A percentile compares a stretch with the other conserved stretches of the same genome.
These are phyloP conservation scores for Aureobasidium sp. DNA, from an alignment of 2,329 filamentous ascomycete species.

Conservation along the genomic window DNA sequence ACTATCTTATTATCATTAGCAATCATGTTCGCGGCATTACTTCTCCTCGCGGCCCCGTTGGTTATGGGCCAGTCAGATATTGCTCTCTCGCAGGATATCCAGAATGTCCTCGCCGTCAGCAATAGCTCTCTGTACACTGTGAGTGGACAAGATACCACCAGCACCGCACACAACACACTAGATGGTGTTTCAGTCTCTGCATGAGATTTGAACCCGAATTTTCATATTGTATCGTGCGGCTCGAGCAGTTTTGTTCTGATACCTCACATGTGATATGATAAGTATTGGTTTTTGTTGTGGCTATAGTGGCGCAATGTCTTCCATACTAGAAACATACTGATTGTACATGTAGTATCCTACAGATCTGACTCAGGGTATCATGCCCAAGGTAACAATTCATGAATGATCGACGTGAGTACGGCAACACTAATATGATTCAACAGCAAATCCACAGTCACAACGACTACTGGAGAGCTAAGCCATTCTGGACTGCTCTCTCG, in stretches of 20 bases:
- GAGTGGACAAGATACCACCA: no score
- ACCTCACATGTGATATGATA: no score
- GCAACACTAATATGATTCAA: no score
- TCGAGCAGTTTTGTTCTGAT: no score
- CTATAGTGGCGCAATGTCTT: no score
- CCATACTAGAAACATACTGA: no score
- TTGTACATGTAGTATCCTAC: slow-evolving; percentile 44
- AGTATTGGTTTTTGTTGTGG: no score
- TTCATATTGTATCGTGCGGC: no score
- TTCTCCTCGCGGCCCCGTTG: slow-evolving; percentile 5
- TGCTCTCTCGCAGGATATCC: slow-evolving; percentile 41
- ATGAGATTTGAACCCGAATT: no score
- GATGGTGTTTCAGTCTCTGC: no score
- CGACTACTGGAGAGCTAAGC: slow-evolving; percentile 49
- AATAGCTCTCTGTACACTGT: slow-evolving; percentile 42
- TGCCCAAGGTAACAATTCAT: slow-evolving; percentile 39
- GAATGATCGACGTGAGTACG: no score
- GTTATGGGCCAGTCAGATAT: slow-evolving; percentile 26
- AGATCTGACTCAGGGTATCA: slow-evolving; percentile 52
- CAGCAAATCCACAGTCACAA: slow-evolving; percentile 49
- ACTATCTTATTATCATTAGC: not conserved
- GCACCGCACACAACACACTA: no score
- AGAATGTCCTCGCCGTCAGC: slow-evolving; percentile 50
- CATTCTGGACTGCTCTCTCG: slow-evolving; percentile 47
- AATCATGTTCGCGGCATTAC: slow-evolving; percentile 2